These are phyloP conservation scores for Curvularia hawaiiensis DNA, from an alignment of 2,329 filamentous ascomycete species.

Conservation along the genomic window DNA sequence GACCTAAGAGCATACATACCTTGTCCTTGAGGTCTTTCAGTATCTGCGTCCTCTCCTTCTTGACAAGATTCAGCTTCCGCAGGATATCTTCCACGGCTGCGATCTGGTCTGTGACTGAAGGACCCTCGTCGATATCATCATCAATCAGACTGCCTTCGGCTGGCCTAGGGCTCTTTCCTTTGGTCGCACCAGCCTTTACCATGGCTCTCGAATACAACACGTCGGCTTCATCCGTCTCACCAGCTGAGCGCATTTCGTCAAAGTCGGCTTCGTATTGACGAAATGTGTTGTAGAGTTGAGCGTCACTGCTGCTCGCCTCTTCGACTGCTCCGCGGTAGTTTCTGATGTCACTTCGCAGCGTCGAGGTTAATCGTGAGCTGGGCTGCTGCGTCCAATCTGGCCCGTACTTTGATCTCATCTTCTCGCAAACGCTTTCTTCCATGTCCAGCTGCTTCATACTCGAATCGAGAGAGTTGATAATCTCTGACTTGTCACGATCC, in stretches of 20 bases:
- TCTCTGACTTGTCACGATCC: constrained; percentile 75
- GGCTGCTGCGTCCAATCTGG: constrained; percentile 97
- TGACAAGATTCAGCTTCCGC: constrained; percentile 89
- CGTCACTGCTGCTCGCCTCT: constrained; percentile 85
- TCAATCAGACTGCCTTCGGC: constrained; percentile 83
- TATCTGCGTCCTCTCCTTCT: constrained; percentile 88
- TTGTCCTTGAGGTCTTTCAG: constrained; percentile 98
- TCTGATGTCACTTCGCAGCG: constrained; percentile 81
- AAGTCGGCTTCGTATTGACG: constrained; percentile 87
- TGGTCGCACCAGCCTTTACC: constrained; percentile 71
- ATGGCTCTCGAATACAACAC: constrained; percentile 87
- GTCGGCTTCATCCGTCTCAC: constrained; percentile 84
- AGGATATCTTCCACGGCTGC: constrained; percentile 85
- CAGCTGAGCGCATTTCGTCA: constrained; percentile 91
- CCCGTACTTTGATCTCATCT: constrained; percentile 98
- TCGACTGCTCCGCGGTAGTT: constrained; percentile 89
- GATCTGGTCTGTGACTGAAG: constrained; percentile 89
- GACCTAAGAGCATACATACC: constrained; percentile 57
- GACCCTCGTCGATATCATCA: constrained; percentile 82
- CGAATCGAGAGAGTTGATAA: constrained; percentile 74
- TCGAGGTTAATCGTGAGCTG: constrained; percentile 86
- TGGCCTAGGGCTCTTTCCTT: constrained; percentile 65
- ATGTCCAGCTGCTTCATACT: constrained; percentile 90
- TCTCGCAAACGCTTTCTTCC: constrained; percentile 98
- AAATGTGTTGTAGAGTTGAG: constrained; percentile 80